Evolutionary conservation across 805 yeast species (phyloP).

Genomic region (Starmerella stigmatis): DNA sequence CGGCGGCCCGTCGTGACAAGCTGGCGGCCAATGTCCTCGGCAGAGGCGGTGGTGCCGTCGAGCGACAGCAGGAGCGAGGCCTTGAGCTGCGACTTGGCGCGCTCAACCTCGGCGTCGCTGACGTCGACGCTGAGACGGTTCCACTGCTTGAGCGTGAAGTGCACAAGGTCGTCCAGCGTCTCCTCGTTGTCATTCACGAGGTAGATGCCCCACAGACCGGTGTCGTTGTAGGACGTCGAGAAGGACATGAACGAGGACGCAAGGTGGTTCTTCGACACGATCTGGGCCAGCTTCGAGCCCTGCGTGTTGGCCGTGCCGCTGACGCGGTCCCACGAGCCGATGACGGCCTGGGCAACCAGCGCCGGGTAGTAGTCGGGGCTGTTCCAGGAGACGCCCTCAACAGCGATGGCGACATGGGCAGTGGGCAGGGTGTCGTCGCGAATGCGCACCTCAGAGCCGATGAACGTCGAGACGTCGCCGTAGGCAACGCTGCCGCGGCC

Average conservation of each 20-base stretch:
- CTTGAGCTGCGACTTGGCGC: constrained; percentile 89
- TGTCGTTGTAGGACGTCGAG: constrained; percentile 92
- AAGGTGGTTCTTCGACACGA: constrained; percentile 50
- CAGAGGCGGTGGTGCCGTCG: constrained; percentile 91
- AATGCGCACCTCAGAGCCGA: constrained; percentile 77
- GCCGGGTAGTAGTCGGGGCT: constrained; percentile 93
- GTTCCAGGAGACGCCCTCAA: constrained; percentile 98
- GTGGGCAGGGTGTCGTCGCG: constrained; percentile 75
- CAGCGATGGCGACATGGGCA: constrained; percentile 84
- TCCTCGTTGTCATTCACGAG: constrained; percentile 69
- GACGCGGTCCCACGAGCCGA: constrained; percentile 96
- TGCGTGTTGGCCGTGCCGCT: constrained; percentile 72
- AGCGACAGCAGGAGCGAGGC: constrained; percentile 81
- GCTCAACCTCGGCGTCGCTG: constrained; percentile 74
- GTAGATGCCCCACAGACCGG: constrained; percentile 96
- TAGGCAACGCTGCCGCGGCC: constrained; percentile 57
- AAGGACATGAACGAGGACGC: constrained; percentile 96
- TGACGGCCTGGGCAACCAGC: constrained; percentile 88
- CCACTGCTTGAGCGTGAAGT: constrained; percentile 81
- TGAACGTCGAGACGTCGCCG: constrained; percentile 61
- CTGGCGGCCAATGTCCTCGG: constrained; percentile 97
- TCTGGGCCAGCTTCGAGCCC: constrained; percentile 70
- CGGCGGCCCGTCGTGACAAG: constrained; percentile 84
- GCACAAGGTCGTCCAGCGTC: constrained; percentile 54
- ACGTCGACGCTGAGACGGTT: constrained; percentile 71